A percentile compares a stretch with the other conserved stretches of the same genome.
These are phyloP conservation scores for Serendipita sp. DNA, from an alignment of 768 basidiomycete genomes.

Conservation along the genomic window DNA sequence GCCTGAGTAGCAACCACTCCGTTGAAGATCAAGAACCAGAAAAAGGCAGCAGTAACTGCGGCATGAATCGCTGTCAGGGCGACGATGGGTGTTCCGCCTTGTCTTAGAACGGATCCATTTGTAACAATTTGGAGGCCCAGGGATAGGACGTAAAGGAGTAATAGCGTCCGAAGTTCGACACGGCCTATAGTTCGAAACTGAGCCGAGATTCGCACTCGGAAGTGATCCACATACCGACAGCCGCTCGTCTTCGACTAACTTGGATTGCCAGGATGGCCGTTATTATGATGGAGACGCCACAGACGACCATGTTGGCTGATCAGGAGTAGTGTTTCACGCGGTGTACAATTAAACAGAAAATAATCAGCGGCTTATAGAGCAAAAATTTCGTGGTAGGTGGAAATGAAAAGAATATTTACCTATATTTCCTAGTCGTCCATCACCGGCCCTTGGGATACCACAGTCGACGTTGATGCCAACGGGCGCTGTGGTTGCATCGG, in stretches of 20 bases:
- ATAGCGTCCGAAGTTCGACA: constrained; percentile 50
- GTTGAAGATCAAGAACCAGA: constrained; percentile 40
- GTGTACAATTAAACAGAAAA: not conserved
- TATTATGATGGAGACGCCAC: constrained; percentile 1
- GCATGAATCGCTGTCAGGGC: constrained; percentile 65
- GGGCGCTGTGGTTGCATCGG: constrained; percentile 31
- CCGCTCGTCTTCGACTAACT: constrained; percentile 3
- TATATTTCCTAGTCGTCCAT: constrained; percentile 46
- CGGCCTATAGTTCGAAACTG: constrained; percentile 31
- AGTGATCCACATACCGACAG: constrained; percentile 3
- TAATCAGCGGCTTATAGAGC: not conserved
- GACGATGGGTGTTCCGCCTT: constrained; percentile 56
- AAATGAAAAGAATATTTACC: constrained; percentile 33
- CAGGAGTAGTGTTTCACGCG: not conserved
- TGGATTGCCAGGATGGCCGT: not conserved
- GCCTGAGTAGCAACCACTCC: constrained; percentile 20
- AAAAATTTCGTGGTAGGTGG: not conserved
- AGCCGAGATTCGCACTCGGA: not conserved
- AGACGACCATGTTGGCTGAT: constrained; percentile 5
- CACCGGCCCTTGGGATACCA: constrained; percentile 48
- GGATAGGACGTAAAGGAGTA: constrained; percentile 49
- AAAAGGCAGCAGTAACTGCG: constrained; percentile 55
- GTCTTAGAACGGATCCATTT: constrained; percentile 59
- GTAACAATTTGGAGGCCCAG: constrained; percentile 68
- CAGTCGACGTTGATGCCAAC: constrained; percentile 73